phyloP scores from a whole-genome alignment of 352 stramenopile species.

The Pythium dissotocum region DNA sequence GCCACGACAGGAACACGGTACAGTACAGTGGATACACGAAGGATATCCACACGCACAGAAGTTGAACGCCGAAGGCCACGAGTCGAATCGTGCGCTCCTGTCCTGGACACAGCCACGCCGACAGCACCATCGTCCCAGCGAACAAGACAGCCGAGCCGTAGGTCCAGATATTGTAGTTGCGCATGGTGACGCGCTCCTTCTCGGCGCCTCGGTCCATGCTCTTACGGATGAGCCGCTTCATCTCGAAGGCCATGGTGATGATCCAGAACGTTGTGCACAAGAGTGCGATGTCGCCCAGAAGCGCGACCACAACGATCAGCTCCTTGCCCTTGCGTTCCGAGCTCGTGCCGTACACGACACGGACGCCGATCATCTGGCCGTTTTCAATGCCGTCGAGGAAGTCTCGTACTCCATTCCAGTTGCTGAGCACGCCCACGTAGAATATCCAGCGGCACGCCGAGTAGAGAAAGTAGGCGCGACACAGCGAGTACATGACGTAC shows the following conservation, averaged over 20 bases:
- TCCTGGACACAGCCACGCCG: constrained; percentile 27
- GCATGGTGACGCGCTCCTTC: constrained; percentile 52
- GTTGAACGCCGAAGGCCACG: constrained; percentile 45
- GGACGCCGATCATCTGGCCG: constrained; percentile 51
- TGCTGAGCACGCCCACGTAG: constrained; percentile 52
- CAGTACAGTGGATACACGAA: constrained; percentile 59
- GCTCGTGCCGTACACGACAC: constrained; percentile 45
- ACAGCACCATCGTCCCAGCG: constrained; percentile 42
- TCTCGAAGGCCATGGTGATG: constrained; percentile 62
- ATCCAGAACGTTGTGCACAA: constrained; percentile 67
- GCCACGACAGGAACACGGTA: constrained; percentile 45
- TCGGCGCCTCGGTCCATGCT: constrained; percentile 63
- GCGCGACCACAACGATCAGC: constrained; percentile 37
- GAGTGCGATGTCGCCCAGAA: constrained; percentile 62
- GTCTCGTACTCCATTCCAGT: constrained; percentile 51
- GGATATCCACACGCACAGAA: constrained; percentile 51
- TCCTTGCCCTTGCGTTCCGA: constrained; percentile 32
- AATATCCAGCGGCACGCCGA: constrained; percentile 50
- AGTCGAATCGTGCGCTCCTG: constrained; percentile 37
- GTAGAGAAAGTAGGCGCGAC: constrained; percentile 66
- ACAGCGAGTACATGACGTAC: constrained; percentile 69
- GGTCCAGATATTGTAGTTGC: constrained; percentile 48
- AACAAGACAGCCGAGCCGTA: constrained; percentile 41
- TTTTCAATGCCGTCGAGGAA: constrained; percentile 48
- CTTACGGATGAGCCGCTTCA: constrained; percentile 63